phyloP scores from a whole-genome alignment of 2,329 filamentous ascomycete genomes.

The Neonectria punicea region DNA sequence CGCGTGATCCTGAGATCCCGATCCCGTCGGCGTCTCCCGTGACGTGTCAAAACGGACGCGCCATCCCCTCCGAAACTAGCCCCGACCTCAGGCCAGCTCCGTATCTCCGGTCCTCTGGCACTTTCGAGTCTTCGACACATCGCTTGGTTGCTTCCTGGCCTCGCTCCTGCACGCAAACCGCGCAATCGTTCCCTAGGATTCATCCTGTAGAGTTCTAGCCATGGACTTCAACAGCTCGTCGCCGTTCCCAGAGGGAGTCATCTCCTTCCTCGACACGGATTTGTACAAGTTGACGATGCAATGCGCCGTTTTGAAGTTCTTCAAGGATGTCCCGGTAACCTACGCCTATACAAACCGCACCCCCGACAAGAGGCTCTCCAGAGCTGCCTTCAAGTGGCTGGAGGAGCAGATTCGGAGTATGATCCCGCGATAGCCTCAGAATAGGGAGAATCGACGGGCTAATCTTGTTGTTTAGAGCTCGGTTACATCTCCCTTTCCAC shows the following conservation, averaged over 20 bases:
- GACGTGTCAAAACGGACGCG: conserved; percentile 5
- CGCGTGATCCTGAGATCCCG: conserved; percentile 8
- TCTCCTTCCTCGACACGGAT: conserved; percentile 83
- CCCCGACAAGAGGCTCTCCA: conserved; percentile 88
- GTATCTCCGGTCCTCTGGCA: conserved; percentile 25
- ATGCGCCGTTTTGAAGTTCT: conserved; percentile 94
- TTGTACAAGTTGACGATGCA: conserved; percentile 99
- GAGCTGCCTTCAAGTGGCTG: conserved; percentile 87
- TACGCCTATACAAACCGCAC: conserved; percentile 97
- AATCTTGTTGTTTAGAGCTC: conserved; percentile 68
- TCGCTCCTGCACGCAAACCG: not conserved
- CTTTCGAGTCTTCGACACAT: not conserved
- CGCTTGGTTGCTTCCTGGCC: not conserved
- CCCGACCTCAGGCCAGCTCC: conserved; percentile 27
- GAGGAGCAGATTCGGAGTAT: conserved; percentile 82
- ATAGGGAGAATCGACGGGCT: conserved; percentile 32
- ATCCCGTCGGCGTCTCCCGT: conserved; percentile 10
- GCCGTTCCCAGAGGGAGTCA: conserved; percentile 78
- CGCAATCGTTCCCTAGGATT: conserved; percentile 1
- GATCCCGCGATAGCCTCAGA: conserved; percentile 40
- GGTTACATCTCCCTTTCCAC: conserved; percentile 81
- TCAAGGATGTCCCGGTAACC: conserved; percentile 82
- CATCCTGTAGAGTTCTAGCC: conserved; percentile 11
- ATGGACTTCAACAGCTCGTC: conserved; percentile 76
- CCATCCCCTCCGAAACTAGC: conserved; percentile 14